A percentile compares a stretch with the other conserved stretches of the same genome.
Evolutionary conservation across 2,329 filamentous ascomycete species (phyloP).

Genomic region (Aspergillus calidoustus): DNA sequence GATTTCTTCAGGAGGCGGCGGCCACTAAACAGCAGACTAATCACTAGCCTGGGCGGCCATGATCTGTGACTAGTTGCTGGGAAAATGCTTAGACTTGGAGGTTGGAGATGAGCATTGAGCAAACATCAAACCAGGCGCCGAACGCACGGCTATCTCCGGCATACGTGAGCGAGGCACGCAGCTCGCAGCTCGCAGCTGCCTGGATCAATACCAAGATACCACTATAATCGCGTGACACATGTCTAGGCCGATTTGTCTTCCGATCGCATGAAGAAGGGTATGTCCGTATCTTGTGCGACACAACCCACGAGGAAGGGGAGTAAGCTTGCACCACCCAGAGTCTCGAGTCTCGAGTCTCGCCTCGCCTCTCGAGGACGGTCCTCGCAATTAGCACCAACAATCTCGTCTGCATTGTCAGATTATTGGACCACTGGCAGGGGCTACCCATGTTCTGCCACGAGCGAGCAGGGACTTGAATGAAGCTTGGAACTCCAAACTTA

Average conservation of each 20-base stretch:
- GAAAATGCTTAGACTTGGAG: conserved; percentile 1
- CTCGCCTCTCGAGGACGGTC: background rate
- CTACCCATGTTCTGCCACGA: background rate
- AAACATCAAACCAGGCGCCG: background rate
- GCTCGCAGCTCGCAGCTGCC: background rate
- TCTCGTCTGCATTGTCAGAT: background rate
- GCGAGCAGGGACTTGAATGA: background rate
- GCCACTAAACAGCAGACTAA: background rate
- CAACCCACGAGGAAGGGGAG: conserved; percentile 8
- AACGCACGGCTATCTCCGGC: background rate
- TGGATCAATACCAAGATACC: background rate
- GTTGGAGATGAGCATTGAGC: background rate
- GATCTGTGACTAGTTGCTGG: background rate
- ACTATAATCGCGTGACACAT: background rate
- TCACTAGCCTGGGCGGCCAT: background rate
- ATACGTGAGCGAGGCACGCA: background rate
- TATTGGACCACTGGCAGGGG: background rate
- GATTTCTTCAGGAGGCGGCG: background rate
- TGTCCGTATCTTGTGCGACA: conserved; percentile 6
- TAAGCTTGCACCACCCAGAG: background rate
- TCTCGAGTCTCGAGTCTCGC: background rate
- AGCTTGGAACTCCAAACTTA: background rate
- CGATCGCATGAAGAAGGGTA: background rate
- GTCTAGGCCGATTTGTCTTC: background rate
- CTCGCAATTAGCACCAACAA: background rate